These are phyloP conservation scores for Prinsepia uniflora DNA, from an alignment of 306 rosid genomes.

Conservation along the genomic window DNA sequence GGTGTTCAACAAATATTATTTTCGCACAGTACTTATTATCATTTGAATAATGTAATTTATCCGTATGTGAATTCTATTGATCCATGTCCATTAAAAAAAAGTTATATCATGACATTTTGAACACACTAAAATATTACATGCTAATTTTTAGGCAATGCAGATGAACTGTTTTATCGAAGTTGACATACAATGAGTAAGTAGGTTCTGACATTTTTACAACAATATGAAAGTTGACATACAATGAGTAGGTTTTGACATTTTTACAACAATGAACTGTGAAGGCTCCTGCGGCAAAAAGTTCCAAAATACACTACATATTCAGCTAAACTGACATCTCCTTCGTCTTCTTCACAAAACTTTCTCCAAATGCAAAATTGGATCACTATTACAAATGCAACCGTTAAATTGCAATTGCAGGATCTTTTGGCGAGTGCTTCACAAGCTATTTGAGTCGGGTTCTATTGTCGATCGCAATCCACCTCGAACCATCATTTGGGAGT, in stretches of 20 bases:
- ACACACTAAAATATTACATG: too few species aligned
- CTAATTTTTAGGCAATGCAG: too few species aligned
- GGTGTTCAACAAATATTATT: not conserved
- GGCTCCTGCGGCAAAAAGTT: not conserved
- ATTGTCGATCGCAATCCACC: constrained; percentile 16
- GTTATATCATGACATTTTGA: too few species aligned
- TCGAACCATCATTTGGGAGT: constrained; percentile 21
- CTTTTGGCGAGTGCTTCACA: not conserved
- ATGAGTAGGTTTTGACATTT: not conserved
- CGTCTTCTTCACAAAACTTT: not conserved
- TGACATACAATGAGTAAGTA: too few species aligned
- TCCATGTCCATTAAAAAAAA: not conserved
- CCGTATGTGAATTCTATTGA: not conserved
- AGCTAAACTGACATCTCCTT: not conserved
- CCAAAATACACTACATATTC: not conserved
- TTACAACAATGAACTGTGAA: not conserved
- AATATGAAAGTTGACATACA: not conserved
- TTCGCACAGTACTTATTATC: not conserved
- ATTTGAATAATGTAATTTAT: not conserved
- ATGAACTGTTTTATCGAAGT: too few species aligned
- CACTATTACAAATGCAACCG: not conserved
- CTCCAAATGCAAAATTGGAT: constrained; percentile 7
- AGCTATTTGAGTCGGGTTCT: constrained; percentile 15
- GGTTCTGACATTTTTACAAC: not conserved
- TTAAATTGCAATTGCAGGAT: not conserved